phyloP scores from a whole-genome alignment of 179 eudicot species.

The Heliamphora pulchella region DNA sequence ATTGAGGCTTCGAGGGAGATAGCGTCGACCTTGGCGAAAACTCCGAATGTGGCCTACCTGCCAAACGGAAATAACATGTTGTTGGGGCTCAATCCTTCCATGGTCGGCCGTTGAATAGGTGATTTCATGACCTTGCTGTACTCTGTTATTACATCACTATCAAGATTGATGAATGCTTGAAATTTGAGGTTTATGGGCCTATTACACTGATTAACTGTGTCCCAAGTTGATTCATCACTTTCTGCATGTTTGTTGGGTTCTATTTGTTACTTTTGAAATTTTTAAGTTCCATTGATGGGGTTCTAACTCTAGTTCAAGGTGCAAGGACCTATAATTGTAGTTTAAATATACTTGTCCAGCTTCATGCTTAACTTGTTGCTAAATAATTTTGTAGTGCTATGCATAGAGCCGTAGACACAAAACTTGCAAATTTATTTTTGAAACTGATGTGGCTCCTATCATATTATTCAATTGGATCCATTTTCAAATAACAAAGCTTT shows the following conservation, averaged over 20 bases:
- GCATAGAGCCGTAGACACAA: too few species aligned
- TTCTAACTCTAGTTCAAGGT: background rate
- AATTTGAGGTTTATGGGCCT: background rate
- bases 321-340: background rate
- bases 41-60: conserved; percentile 56
- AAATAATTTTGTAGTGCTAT: too few species aligned
- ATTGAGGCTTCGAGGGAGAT: conserved; percentile 91
- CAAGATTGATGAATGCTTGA: background rate
- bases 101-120: conserved; percentile 28
- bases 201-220: background rate
- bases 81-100: conserved; percentile 42
- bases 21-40: conserved; percentile 56
- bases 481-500: too few species aligned
- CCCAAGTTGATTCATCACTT: background rate
- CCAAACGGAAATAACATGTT: conserved; percentile 63
- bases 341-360: background rate
- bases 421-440: too few species aligned
- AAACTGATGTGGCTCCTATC: too few species aligned
- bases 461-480: too few species aligned
- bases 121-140: conserved; percentile 1
- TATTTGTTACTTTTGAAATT: background rate
- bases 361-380: background rate
- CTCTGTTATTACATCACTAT: background rate
- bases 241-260: background rate
- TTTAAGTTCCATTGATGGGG: background rate